phyloP scores from a whole-genome alignment of 139 green algal species.

The Chlorella sp. region DNA sequence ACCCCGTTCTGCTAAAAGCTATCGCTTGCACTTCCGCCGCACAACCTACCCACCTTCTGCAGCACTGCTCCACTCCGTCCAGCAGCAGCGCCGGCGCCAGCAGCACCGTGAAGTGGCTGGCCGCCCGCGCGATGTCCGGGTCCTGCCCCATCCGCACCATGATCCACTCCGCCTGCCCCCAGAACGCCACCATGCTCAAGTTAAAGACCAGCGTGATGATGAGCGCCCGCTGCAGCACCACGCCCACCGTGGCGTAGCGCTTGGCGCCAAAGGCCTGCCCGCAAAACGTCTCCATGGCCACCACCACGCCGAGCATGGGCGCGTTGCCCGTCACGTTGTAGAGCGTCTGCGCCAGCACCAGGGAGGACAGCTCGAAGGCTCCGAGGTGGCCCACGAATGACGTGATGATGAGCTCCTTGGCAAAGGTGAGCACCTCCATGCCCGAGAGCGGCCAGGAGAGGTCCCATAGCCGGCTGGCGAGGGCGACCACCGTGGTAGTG shows the following conservation, averaged over 20 bases:
- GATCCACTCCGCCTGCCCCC: conserved; percentile 26
- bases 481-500: background rate
- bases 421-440: conserved; percentile 58
- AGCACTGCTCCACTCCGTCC: conserved; percentile 29
- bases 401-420: conserved; percentile 60
- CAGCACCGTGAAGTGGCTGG: conserved; percentile 40
- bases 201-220: conserved; percentile 41
- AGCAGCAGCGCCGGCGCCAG: conserved; percentile 35
- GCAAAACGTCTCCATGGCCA: conserved; percentile 59
- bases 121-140: conserved; percentile 30
- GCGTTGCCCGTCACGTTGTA: conserved; percentile 55
- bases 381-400: conserved; percentile 46
- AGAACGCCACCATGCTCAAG: conserved; percentile 21
- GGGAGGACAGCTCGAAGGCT: conserved; percentile 33
- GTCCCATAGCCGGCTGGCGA: conserved; percentile 29
- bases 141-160: conserved; percentile 48
- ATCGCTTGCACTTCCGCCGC: no score
- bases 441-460: conserved; percentile 49
- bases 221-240: conserved; percentile 46
- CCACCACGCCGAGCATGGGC: conserved; percentile 46
- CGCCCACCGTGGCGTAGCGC: conserved; percentile 27
- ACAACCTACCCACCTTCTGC: background rate
- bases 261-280: conserved; percentile 46
- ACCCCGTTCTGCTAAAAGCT: no score
- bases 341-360: conserved; percentile 50